Evolutionary conservation across 352 stramenopile genomes (phyloP).

Genomic region (Phytophthora cactorum): DNA sequence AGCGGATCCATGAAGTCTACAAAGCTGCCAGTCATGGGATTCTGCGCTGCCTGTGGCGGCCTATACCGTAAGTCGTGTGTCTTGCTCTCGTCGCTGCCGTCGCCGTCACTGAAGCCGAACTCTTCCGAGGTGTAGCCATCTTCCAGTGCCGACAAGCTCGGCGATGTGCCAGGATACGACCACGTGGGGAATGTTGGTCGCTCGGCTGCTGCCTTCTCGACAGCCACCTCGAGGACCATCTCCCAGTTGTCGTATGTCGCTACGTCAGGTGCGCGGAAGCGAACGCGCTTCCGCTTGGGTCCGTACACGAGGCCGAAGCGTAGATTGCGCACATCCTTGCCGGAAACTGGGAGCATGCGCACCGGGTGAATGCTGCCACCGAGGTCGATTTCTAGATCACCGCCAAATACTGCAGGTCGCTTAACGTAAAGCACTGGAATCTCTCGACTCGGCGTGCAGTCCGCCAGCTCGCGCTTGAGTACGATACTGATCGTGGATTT

Average conservation of each 20-base stretch:
- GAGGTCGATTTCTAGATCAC: slow-evolving; percentile 39
- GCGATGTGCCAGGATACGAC: slow-evolving; percentile 20
- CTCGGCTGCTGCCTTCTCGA: slow-evolving; percentile 37
- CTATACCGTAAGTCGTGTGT: slow-evolving; percentile 7
- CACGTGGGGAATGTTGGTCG: slow-evolving; percentile 32
- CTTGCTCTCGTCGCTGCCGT: slow-evolving; percentile 22
- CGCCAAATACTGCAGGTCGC: slow-evolving; percentile 21
- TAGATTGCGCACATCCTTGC: slow-evolving; percentile 36
- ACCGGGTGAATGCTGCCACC: slow-evolving; percentile 26
- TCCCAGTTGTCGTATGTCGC: slow-evolving; percentile 42
- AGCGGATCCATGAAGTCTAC: slow-evolving; percentile 29
- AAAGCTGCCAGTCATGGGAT: slow-evolving; percentile 28
- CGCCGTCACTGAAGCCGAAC: slow-evolving; percentile 38
- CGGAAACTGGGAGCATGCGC: slow-evolving; percentile 39
- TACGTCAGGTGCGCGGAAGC: slow-evolving; percentile 29
- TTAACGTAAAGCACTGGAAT: slow-evolving; percentile 33
- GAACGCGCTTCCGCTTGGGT: slow-evolving; percentile 38
- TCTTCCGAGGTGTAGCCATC: slow-evolving; percentile 34
- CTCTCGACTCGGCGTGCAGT: slow-evolving; percentile 34
- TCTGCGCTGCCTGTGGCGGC: background rate
- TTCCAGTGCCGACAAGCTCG: slow-evolving; percentile 28
- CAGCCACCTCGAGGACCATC: slow-evolving; percentile 31
- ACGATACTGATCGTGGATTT: slow-evolving; percentile 37
- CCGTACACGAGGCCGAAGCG: slow-evolving; percentile 42
- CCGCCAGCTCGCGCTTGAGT: slow-evolving; percentile 29